A percentile compares a stretch with the other conserved stretches of the same genome.
Conservation (phyloP, 225 moss, liverwort and hornwort species). For the Bryum argenteum region DNA sequence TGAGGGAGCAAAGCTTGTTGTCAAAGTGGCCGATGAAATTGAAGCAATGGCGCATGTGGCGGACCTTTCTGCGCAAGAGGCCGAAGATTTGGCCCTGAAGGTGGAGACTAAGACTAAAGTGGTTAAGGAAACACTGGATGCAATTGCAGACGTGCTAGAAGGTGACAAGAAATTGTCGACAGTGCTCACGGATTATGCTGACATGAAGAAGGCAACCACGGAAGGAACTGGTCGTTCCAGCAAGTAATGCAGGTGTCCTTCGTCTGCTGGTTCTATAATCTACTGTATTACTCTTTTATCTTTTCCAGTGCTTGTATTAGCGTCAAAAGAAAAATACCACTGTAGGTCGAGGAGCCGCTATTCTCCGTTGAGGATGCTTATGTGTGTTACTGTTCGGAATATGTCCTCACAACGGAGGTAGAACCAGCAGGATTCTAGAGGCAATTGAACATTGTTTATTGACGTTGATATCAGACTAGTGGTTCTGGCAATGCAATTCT, state of each 20-base stretch:
- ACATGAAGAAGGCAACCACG: conserved; percentile 31
- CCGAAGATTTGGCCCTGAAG: conserved; percentile 51
- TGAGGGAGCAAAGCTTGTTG: conserved; percentile 44
- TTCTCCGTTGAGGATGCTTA: conserved; percentile 19
- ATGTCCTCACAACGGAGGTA: background rate
- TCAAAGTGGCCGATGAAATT: conserved; percentile 50
- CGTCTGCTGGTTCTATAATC: conserved; percentile 1
- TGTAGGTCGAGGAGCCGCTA: conserved; percentile 1
- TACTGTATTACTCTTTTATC: conserved; percentile 11
- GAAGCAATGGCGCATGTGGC: conserved; percentile 40
- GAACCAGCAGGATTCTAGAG: background rate
- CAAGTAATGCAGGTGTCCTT: background rate
- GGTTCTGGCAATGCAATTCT: background rate
- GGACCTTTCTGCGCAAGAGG: conserved; percentile 47
- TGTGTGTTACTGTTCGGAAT: background rate
- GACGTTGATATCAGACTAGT: background rate
- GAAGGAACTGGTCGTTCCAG: conserved; percentile 17
- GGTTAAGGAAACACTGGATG: conserved; percentile 46
- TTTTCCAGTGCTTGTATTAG: conserved; percentile 16
- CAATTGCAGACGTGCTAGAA: conserved; percentile 46
- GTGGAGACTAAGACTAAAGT: conserved; percentile 48
- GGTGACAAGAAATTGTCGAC: conserved; percentile 45
- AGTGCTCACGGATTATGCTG: conserved; percentile 40
- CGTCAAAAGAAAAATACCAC: background rate
- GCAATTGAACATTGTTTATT: background rate